These are phyloP conservation scores for Diaporthe velutina DNA, from an alignment of 2,329 filamentous ascomycete species.

Conservation along the genomic window DNA sequence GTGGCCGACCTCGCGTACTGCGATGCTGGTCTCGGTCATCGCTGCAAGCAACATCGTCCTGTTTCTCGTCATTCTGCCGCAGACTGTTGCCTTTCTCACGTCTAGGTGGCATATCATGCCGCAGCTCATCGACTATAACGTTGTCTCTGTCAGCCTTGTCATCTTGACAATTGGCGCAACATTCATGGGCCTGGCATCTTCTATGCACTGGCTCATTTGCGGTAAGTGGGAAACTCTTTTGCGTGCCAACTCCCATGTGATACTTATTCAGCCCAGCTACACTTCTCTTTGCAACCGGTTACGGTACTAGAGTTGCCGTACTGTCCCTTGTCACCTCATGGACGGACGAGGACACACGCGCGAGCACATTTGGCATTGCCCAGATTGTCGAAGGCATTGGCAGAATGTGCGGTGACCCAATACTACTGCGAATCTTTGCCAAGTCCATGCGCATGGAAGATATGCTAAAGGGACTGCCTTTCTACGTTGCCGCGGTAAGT, in stretches of 20 bases:
- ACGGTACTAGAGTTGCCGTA: constrained; percentile 38
- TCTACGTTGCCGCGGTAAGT: constrained; percentile 37
- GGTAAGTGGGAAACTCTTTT: neutral
- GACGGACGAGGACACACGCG: constrained; percentile 38
- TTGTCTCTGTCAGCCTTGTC: constrained; percentile 35
- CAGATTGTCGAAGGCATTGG: constrained; percentile 38
- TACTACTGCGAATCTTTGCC: constrained; percentile 38
- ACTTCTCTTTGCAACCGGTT: constrained; percentile 36
- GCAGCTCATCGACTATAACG: constrained; percentile 39
- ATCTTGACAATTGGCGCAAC: constrained; percentile 31
- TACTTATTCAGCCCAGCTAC: constrained; percentile 30
- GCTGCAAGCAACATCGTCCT: constrained; percentile 39
- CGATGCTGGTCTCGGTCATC: constrained; percentile 39
- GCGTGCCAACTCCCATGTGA: neutral
- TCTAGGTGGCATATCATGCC: constrained; percentile 32
- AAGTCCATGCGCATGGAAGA: constrained; percentile 31
- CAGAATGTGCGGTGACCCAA: constrained; percentile 36
- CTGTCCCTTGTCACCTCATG: constrained; percentile 37
- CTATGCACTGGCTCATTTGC: constrained; percentile 35
- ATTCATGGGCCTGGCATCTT: constrained; percentile 37
- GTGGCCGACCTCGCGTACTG: constrained; percentile 37
- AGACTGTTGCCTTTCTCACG: constrained; percentile 36
- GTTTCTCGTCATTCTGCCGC: constrained; percentile 38
- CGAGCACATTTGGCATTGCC: constrained; percentile 37
- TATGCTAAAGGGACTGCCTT: constrained; percentile 32